Evolutionary conservation across 2,329 filamentous ascomycete species (phyloP).

Genomic region (Fusarium papillatum): DNA sequence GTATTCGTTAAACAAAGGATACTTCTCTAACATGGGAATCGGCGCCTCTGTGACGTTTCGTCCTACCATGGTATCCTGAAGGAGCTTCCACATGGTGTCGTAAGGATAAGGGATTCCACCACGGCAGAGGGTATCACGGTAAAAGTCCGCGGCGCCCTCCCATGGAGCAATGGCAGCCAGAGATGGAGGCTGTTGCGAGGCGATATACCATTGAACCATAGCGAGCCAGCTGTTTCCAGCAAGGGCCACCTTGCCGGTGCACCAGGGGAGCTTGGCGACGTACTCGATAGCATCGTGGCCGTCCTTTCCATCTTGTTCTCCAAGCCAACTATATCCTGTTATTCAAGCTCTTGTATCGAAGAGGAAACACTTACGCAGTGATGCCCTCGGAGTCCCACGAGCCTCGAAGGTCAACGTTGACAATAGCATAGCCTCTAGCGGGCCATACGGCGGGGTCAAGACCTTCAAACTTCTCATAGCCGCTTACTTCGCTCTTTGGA

Average conservation of each 20-base stretch:
- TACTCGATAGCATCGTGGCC: conserved; percentile 17
- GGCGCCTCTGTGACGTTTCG: background rate
- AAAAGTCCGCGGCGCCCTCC: conserved; percentile 16
- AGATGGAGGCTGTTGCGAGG: background rate
- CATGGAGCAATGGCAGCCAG: conserved; percentile 27
- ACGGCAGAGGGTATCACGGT: conserved; percentile 38
- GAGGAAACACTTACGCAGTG: background rate
- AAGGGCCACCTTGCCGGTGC: conserved; percentile 8
- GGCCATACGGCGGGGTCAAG: conserved; percentile 30
- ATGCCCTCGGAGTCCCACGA: conserved; percentile 10
- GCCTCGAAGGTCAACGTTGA: conserved; percentile 16
- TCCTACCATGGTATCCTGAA: background rate
- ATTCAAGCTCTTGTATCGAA: rapidly evolving
- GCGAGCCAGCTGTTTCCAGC: conserved; percentile 25
- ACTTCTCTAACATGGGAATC: background rate
- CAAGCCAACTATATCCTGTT: conserved; percentile 2
- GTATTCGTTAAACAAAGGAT: background rate
- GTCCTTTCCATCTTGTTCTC: conserved; percentile 15
- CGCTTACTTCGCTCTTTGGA: conserved; percentile 4
- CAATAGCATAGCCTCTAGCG: conserved; percentile 26
- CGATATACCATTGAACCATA: conserved; percentile 12
- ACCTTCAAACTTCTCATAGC: conserved; percentile 29
- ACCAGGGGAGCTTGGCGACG: conserved; percentile 18
- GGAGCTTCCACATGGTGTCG: conserved; percentile 14
- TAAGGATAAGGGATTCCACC: conserved; percentile 34